A percentile compares a stretch with the other conserved stretches of the same genome.
phyloP scores from a whole-genome alignment of 208 protist genomes.

The Wallacemonas collosoma region DNA sequence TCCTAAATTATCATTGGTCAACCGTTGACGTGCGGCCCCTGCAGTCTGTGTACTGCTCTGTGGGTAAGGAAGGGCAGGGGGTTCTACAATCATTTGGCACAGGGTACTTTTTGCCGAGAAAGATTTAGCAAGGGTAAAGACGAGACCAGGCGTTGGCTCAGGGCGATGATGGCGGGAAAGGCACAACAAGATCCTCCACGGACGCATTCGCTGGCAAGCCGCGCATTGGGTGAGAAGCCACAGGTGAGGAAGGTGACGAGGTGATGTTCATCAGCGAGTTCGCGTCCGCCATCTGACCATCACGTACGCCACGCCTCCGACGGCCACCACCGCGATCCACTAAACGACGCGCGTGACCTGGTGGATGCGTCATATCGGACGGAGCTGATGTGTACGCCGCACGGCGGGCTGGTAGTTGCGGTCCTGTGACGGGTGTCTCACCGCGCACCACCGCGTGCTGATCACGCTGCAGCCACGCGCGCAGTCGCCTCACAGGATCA shows the following conservation, averaged over 20 bases:
- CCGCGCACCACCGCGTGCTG: too few relatives aligned
- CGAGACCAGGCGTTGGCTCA: background rate
- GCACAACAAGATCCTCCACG: background rate
- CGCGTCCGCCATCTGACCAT: background rate
- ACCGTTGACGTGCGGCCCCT: too few relatives aligned
- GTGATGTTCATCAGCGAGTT: background rate
- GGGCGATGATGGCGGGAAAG: background rate
- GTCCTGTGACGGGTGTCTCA: too few relatives aligned
- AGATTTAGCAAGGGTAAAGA: too few relatives aligned
- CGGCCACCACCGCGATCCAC: background rate
- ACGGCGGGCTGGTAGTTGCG: too few relatives aligned
- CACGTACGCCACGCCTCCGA: background rate
- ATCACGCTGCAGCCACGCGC: conserved; percentile 1
- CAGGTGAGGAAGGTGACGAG: background rate
- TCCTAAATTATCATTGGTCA: too few relatives aligned
- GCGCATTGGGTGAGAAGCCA: background rate
- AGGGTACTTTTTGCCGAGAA: too few relatives aligned
- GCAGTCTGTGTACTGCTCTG: too few relatives aligned
- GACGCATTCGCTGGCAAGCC: background rate
- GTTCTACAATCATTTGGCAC: too few relatives aligned
- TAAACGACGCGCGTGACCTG: background rate
- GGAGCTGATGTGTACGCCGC: too few relatives aligned
- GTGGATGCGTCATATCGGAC: background rate
- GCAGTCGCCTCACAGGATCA: conserved; percentile 2
- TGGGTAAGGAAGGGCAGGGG: too few relatives aligned